Base-by-base conservation (phyloP, 2,329 filamentous ascomycete species). In the Metarhizium sp. region DNA sequence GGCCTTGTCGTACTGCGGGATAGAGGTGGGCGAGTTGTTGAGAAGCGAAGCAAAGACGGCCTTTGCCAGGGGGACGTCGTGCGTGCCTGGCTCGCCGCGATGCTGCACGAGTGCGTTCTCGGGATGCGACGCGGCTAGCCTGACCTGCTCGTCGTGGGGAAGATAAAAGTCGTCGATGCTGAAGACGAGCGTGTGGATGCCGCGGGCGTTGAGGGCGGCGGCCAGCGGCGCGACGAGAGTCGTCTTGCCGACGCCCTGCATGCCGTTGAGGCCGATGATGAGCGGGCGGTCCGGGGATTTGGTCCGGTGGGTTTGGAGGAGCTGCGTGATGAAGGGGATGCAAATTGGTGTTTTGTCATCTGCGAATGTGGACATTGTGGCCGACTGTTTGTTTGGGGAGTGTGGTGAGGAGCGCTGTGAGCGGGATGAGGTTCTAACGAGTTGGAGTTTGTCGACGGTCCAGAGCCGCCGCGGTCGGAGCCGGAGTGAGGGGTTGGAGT, bases 91-190 rank as follows among this genome's bases (percentile, higher is more conserved):
- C 66, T 95, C 87, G 18, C 91, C 92, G 49, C 91, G 82, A 62
- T 90, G 86, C 64, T 90, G 87, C 50, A 95, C 77, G 3, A 96
- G 79, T 20, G 81, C 80, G 65, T 96, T 96, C 42, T 79, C 71
- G 0, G 87, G 81, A 64, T 94, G 76, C 6, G 78, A 71, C 48
- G 77, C 70, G 30, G 87, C 84, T 25, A 95, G 80, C 2, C 76
- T 75, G 32, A 78, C 68, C 68, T 94, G 88, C 60, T 86, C 79
- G 25, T 75, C 73, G 67, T 89, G 89, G 14, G 82, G 78, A 54
- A 95, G 83, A 72, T 96, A 96, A 62, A 96, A 85, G 73, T 96
- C 91, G 69, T 96, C 92, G 60, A 96, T 86, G 68, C 88, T 92
- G 69, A 90, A 80, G 53, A 90, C 86, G 51, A 88, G 75, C 2